Conservation (phyloP, 2,329 filamentous ascomycete species). For the Botrytis porri region DNA sequence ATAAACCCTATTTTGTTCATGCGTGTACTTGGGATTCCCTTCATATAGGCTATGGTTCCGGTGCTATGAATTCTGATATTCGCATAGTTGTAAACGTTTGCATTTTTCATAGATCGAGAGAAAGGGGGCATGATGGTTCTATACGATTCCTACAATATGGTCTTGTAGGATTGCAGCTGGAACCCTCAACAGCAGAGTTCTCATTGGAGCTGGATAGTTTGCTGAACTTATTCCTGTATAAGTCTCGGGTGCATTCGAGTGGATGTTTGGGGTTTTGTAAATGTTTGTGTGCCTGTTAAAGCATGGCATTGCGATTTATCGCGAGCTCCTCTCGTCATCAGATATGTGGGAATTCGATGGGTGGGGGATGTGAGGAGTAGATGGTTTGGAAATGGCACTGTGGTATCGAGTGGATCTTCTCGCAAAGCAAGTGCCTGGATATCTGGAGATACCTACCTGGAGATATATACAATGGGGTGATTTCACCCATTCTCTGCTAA, state of each 20-base stretch:
- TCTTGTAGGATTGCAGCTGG: accelerated
- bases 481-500: neutral
- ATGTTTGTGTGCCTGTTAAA: neutral
- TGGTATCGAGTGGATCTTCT: neutral
- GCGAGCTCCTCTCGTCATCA: neutral
- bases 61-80: neutral
- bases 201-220: neutral
- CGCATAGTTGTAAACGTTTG: neutral
- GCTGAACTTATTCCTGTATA: neutral
- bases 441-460: accelerated
- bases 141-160: neutral
- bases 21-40: no score
- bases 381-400: neutral
- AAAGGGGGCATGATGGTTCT: neutral
- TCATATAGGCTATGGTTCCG: no score
- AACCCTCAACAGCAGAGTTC: neutral
- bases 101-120: neutral
- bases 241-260: neutral
- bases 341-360: neutral
- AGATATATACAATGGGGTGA: neutral
- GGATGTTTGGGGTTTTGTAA: neutral
- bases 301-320: neutral
- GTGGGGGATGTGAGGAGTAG: neutral
- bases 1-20: neutral
- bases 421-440: neutral